Evolutionary conservation across 257 asterid species (phyloP), one percentile per base, ranked within the genome.

Genomic region (Capsicum rhomboideum): DNA sequence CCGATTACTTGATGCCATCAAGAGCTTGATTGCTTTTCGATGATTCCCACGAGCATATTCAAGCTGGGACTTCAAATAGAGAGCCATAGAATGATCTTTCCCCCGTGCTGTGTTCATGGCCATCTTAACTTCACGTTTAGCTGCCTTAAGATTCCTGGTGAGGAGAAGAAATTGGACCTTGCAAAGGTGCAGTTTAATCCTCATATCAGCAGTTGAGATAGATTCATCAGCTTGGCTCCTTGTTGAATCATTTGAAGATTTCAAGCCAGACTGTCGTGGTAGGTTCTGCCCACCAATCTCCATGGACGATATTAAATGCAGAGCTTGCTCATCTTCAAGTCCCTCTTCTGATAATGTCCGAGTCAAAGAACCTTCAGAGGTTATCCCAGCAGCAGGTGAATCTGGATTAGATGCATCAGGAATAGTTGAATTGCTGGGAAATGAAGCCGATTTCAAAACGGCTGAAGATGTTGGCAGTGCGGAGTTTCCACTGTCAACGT

Each of bases 111-210:
- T 82, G 86, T 92, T 95, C 98, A 94, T 94, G 21, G 95, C 98
- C 94, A 94, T 86, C 93, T 94, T 96, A 66, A 92, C 96, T 87
- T 93, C 98, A 83, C 97, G 98, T 86, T 94, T 96, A 42, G 99
- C 98, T 83, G 98, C 95, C 90, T 93, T 93, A 29, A 91, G 93
- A 84, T 96, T 94, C 88, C 94, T 88, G 7, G 93, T 90, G 66
- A 93, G 94, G 58, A 94, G 95, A 83, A 94, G 87, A 87, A 93
- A 85, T 6, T 92, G 93, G 84, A 93, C 97, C 89, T 94, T 96
- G 93, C 79, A 94, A 83, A 96, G 96, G 84, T 92, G 96, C 88
- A 93, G 87, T 88, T 90, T 93, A 66, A 93, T 91, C 92, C 93
- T 90, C 84, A 96, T 84, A 86, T 93, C 97, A 83, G 79, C 80